Base-by-base conservation (phyloP, 176 grass and related monocot genomes). In the Coix lacrymajobi region DNA sequence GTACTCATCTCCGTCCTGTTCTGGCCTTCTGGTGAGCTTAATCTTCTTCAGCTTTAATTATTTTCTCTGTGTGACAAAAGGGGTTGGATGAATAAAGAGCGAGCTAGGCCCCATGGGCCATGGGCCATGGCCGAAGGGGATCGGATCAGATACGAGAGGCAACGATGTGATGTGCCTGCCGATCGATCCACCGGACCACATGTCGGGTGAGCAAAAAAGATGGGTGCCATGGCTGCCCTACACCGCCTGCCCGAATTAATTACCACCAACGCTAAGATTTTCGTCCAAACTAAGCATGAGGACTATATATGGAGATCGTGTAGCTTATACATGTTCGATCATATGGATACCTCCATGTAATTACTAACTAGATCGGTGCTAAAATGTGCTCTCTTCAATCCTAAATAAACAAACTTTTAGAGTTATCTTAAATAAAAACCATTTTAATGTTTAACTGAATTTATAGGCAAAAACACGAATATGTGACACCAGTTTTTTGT, bases 111-210 rank as follows among this genome's bases (percentile, higher is more conserved):
- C 51, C 24, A 60, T 13, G n/a, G 37, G 0, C n/a, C n/a, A n/a
- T n/a, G n/a, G n/a, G n/a, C n/a, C n/a, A n/a, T n/a, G n/a, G n/a
- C 25, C 37, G 20, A 12, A 48, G 64, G 7, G 71, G 11, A 76
- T 87, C 36, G 11, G 78, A 81, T 81, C 40, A 49, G 46, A 69
- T n/a, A 56, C 51, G 51, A n/a, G 11, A n/a, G 34, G 36, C 24
- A 39, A n/a, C n/a, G n/a, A n/a, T n/a, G n/a, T n/a, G 38, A 44
- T 71, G 73, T 54, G 48, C 11, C 51, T 52, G 20, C 48, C 29
- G 31, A 75, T 57, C 29, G 31, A 75, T 57, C 73, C 73, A 75
- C 46, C 17, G 20, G 9, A 39, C 36, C 36, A 40, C 20, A 6
- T 56, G n/a, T 17, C 24, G 2, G 7, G 41, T 0, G 26, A 72